Evolutionary conservation across 305 asterid species (phyloP).

Genomic region (Solanum chacoense): DNA sequence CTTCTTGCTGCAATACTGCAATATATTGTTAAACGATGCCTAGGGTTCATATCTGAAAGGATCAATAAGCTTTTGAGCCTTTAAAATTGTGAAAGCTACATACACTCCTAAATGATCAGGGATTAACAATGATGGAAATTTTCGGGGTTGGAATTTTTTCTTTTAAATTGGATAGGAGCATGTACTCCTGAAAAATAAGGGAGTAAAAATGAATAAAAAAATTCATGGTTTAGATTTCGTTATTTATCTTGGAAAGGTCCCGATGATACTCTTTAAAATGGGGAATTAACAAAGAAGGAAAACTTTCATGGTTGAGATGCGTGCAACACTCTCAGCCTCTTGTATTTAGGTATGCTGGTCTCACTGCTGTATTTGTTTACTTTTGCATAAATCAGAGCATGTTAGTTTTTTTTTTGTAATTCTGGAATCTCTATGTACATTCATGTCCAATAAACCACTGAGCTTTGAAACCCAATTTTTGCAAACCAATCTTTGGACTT

Average conservation of each 20-base stretch:
- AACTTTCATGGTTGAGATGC: neutral
- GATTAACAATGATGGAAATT: too few species aligned
- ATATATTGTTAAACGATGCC: too few species aligned
- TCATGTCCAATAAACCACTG: neutral
- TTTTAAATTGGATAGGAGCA: neutral
- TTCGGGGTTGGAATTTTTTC: neutral
- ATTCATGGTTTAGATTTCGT: neutral
- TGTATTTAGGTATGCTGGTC: neutral
- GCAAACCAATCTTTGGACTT: neutral
- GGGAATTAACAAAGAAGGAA: neutral
- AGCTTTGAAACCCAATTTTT: neutral
- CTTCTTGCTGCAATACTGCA: too few species aligned
- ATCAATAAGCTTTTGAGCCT: too few species aligned
- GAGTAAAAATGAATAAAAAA: neutral
- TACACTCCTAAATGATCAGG: too few species aligned
- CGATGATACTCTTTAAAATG: neutral
- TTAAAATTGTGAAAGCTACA: too few species aligned
- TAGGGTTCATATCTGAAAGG: too few species aligned
- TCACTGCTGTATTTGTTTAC: neutral
- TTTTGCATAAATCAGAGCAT: neutral
- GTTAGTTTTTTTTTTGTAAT: neutral
- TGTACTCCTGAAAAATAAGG: neutral
- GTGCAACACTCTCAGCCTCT: neutral
- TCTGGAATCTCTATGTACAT: neutral
- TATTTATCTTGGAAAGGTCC: neutral